Conservation (phyloP, 73 alveolate genomes). For the Breviolum minutum region DNA sequence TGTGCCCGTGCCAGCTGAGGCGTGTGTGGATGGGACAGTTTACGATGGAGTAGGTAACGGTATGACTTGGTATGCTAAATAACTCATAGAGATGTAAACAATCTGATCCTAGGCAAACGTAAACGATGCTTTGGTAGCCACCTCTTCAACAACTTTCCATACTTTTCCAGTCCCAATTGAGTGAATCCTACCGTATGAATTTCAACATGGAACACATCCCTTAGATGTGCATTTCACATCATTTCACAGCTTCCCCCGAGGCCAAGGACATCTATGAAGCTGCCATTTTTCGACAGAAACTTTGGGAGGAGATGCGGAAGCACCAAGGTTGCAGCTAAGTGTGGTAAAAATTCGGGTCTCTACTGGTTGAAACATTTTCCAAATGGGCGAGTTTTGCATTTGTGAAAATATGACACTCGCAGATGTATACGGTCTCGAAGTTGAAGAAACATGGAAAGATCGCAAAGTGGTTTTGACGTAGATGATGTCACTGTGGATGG, state of each 20-base stretch:
- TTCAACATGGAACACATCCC: neutral
- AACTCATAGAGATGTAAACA: neutral
- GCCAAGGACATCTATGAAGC: neutral
- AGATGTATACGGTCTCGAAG: too few species aligned
- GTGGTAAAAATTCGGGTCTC: neutral
- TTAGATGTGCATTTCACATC: neutral
- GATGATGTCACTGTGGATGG: too few species aligned
- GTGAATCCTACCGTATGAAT: neutral
- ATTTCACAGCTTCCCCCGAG: neutral
- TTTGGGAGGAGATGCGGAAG: conserved; percentile 11
- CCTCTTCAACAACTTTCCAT: too few species aligned
- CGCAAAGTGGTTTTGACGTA: neutral
- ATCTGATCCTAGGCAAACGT: neutral
- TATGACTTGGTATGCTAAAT: too few species aligned
- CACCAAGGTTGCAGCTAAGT: neutral
- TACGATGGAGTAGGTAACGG: neutral
- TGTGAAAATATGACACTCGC: too few species aligned
- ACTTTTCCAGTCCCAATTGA: too few species aligned
- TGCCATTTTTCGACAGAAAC: conserved; percentile 30
- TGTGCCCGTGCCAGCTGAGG: conserved; percentile 19
- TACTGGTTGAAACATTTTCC: neutral
- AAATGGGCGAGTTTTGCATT: neutral
- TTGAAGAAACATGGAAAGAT: too few species aligned
- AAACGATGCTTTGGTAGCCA: too few species aligned
- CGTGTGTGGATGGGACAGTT: neutral